A percentile compares a stretch with the other conserved stretches of the same genome.
Evolutionary conservation across 1,284 basidiomycete genomes (phyloP).

Genomic region (Sparassis latifolia): DNA sequence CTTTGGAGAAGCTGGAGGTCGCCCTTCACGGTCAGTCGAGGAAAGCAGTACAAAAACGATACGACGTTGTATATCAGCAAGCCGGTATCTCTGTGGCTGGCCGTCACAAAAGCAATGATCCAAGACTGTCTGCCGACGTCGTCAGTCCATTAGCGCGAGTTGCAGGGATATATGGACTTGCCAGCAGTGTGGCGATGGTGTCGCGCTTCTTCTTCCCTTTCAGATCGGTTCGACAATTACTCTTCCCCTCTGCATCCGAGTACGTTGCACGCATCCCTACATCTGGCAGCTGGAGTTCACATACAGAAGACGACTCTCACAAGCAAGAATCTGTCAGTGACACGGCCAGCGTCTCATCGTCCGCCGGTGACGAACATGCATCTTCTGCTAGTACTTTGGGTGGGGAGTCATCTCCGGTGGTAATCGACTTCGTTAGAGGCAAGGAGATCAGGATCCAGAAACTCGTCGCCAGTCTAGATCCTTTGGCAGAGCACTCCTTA

Average conservation of each 20-base stretch:
- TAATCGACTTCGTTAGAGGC: slow-evolving; percentile 10
- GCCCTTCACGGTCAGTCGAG: neutral
- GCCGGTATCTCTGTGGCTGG: neutral
- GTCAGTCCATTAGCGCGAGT: neutral
- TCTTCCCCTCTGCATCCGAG: neutral
- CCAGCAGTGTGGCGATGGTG: too few species aligned
- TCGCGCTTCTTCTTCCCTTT: too few species aligned
- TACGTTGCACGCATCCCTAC: neutral
- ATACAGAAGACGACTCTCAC: neutral
- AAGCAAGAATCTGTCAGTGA: neutral
- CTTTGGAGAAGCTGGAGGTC: slow-evolving; percentile 7
- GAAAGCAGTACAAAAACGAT: neutral
- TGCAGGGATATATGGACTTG: too few species aligned
- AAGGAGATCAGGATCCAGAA: slow-evolving; percentile 12
- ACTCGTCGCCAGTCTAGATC: slow-evolving; percentile 7
- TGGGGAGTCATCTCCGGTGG: neutral
- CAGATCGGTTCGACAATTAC: too few species aligned
- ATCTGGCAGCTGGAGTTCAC: neutral
- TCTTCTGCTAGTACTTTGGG: neutral
- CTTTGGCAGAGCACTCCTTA: slow-evolving; percentile 4
- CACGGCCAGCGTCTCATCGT: neutral
- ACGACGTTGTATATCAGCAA: neutral
- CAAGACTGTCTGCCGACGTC: neutral
- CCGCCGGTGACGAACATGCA: too few species aligned
- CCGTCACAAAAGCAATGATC: neutral